A percentile compares a stretch with the other conserved stretches of the same genome.
Conservation (phyloP, 805 yeast genomes). For the Candida germanica region DNA sequence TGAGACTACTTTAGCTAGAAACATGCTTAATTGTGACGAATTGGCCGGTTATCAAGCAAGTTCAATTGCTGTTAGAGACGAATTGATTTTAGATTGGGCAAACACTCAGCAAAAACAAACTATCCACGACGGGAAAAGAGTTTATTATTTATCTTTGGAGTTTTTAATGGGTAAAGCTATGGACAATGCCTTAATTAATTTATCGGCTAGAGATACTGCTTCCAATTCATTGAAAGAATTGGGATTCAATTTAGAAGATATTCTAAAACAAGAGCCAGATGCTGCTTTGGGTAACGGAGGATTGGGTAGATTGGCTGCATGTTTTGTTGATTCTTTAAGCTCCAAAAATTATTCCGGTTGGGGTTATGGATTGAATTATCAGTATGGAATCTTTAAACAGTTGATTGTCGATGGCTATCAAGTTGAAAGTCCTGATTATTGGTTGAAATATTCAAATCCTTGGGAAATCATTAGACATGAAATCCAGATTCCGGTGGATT, state of each 20-base stretch:
- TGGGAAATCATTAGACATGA: constrained; percentile 91
- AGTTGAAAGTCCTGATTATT: constrained; percentile 91
- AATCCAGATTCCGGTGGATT: constrained; percentile 85
- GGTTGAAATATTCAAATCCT: constrained; percentile 86
- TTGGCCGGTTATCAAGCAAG: constrained; percentile 92
- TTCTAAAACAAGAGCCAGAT: constrained; percentile 83
- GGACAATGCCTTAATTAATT: constrained; percentile 88
- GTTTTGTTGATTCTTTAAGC: constrained; percentile 85
- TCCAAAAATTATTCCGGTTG: constrained; percentile 88
- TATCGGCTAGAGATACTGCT: constrained; percentile 62
- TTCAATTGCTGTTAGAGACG: constrained; percentile 74
- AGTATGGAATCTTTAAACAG: constrained; percentile 91
- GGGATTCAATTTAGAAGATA: constrained; percentile 86
- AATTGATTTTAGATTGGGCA: constrained; percentile 83
- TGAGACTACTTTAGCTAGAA: constrained; percentile 88
- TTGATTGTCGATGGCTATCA: constrained; percentile 88
- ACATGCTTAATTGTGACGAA: constrained; percentile 86
- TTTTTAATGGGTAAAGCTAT: constrained; percentile 93
- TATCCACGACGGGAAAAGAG: constrained; percentile 75
- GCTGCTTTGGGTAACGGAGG: constrained; percentile 97
- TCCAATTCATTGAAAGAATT: constrained; percentile 50
- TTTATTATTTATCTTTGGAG: constrained; percentile 83
- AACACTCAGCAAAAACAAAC: constrained; percentile 90
- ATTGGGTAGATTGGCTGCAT: constrained; percentile 89
- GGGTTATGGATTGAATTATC: constrained; percentile 94